phyloP scores from a whole-genome alignment of 257 asterid species.

The Capsicum rhomboideum region DNA sequence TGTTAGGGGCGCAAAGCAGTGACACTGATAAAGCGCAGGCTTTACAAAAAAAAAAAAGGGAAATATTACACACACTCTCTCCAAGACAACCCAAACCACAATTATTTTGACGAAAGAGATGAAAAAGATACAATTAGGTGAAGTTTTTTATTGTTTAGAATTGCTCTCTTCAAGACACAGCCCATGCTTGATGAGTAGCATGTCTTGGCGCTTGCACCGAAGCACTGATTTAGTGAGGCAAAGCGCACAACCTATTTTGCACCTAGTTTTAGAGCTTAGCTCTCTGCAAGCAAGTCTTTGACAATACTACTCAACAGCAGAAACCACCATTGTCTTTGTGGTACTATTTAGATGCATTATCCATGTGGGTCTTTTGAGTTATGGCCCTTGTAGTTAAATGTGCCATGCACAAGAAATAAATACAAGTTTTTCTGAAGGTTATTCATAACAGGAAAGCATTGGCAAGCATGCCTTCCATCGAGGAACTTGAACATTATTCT shows the following conservation, averaged over 20 bases:
- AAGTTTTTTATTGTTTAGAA: neutral
- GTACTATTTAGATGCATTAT: neutral
- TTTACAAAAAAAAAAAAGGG: neutral
- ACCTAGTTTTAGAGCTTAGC: neutral
- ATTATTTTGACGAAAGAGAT: neutral
- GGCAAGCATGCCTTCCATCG: neutral
- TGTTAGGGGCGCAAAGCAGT: neutral
- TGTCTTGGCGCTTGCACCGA: neutral
- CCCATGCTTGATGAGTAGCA: neutral
- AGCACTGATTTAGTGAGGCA: neutral
- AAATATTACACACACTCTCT: neutral
- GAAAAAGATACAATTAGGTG: neutral
- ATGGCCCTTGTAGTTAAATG: neutral
- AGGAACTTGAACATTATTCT: neutral
- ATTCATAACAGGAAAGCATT: neutral
- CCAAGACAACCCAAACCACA: neutral
- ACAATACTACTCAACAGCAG: neutral
- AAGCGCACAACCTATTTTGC: neutral
- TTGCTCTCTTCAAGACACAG: neutral
- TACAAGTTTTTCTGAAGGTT: neutral
- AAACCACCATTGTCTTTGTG: neutral
- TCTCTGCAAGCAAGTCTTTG: neutral
- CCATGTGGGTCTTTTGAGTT: neutral
- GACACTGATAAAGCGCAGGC: neutral
- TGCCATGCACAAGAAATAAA: neutral